Base-by-base conservation (phyloP, 2,329 filamentous ascomycete species). In the Clathrospora elynae region DNA sequence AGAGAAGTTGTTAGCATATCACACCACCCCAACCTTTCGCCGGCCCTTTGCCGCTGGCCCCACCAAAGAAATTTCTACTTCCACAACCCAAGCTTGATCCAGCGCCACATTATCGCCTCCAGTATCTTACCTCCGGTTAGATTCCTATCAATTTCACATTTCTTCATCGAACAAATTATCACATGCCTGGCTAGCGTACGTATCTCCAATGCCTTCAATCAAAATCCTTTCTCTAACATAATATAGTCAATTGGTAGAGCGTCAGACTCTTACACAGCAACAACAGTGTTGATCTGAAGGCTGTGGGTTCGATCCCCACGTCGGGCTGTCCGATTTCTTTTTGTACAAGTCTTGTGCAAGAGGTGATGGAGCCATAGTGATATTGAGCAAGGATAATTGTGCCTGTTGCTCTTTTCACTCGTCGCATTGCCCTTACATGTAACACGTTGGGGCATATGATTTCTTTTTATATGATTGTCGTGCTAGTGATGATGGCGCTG, bases 241-340 rank as follows among this genome's bases (percentile, higher is more conserved):
- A n/a, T n/a, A n/a, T 36, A 46, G 36, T 13, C 46, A 42, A 49
- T 49, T 22, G 32, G 32, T 35, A 35, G 32, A n/a, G 32, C 32
- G 32, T 35, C 20, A 35, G 32, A 35, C 32, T 35, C 32, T 35
- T 35, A n/a, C n/a, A n/a, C n/a, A n/a, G n/a, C n/a, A n/a, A n/a
- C n/a, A n/a, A n/a, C n/a, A n/a, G n/a, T n/a, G n/a, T n/a, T n/a
- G 34, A 49, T 49, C 46, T 49, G 42, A 49, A 49, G 46, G 46
- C 46, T 49, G 46, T 46, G 46, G 42, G 46, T 49, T 49, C 46
- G 46, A 49, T 32, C 46, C 46, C 42, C 46, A 46, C 46, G 42
- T 49, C 46, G 42, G 46, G 46, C 46, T 49, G 1, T 20, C n/a
- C n/a, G 19, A 8, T 33, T 42, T 26, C 39, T 29, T 24, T 35